phyloP scores from a whole-genome alignment of 176 grass and related monocot genomes.

The Hsuehochloa calcarea region DNA sequence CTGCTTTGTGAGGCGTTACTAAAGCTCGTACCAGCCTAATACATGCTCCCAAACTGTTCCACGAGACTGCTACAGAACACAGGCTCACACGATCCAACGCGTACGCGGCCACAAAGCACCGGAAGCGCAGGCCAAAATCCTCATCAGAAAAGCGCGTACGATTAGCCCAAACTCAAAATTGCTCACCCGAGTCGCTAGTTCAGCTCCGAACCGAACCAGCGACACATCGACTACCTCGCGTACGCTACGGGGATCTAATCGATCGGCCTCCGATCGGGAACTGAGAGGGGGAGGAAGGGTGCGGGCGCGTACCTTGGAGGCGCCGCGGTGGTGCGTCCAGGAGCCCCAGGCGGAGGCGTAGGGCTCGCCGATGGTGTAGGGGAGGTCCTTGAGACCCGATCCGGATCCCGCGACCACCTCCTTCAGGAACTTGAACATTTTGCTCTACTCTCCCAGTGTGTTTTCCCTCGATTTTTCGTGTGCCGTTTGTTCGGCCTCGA shows the following conservation, averaged over 20 bases:
- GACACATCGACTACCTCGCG: neutral
- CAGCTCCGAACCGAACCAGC: neutral
- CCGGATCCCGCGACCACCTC: constrained; percentile 96
- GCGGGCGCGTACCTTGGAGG: constrained; percentile 58
- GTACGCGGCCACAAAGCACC: neutral
- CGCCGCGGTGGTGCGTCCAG: constrained; percentile 90
- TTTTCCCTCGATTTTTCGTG: neutral
- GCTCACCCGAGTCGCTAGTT: neutral
- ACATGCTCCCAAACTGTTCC: neutral
- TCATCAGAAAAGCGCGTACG: neutral
- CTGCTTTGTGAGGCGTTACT: neutral
- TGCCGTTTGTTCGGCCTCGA: constrained; percentile 6
- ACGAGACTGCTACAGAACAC: neutral
- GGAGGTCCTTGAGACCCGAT: constrained; percentile 89
- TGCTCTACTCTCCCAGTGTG: constrained; percentile 19
- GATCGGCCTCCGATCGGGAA: neutral
- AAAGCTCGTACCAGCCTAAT: constrained; percentile 3
- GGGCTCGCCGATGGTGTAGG: constrained; percentile 92
- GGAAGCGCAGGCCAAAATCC: neutral
- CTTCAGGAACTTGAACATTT: constrained; percentile 98
- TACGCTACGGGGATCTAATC: constrained; percentile 1
- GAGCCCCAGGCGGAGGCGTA: constrained; percentile 87
- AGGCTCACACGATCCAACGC: neutral
- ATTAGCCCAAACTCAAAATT: neutral
- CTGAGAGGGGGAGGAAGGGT: neutral